Base-by-base conservation (phyloP, 2,329 filamentous ascomycete species). In the Exophiala bonariae region DNA sequence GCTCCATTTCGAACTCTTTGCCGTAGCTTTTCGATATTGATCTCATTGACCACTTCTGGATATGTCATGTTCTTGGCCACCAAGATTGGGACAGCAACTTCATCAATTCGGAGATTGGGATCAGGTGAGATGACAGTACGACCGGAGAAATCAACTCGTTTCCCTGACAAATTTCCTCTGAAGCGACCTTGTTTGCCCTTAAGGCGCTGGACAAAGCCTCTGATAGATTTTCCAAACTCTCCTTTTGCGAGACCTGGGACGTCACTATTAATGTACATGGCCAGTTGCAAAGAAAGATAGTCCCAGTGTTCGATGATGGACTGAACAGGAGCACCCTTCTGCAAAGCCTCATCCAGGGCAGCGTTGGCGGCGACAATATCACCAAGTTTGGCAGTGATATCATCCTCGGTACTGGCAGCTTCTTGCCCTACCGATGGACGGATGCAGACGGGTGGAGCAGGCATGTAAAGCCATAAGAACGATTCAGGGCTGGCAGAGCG, bases 231-330 rank as follows among this genome's bases (percentile, higher is more conserved):
- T 49, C 89, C 88, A 50, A 90, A 86, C 7, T 89, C 88, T 10
- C 85, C 85, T 60, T 95, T 89, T 59, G 91, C 85, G n/a, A 99
- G 78, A 20, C 92, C 92, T 0, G 93, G 93, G 2, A 95, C 85
- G 60, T 96, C 91, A 55, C 91, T 96, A 72, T 99, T 97, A 66
- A 99, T 92, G 66, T 99, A 97, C 78, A 97, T 90, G 51, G 92
- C 93, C 50, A 97, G 87, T 62, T 97, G 91, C 7, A 96, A 79
- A 63, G 97, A 92, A 51, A 99, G 74, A 61, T 92, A 97, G 63
- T 99, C 93, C 93, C 93, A 99, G 60, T 96, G 90, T 65, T 99
- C 93, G 84, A 97, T 95, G 47, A 97, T 87, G 1, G 89, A 95
- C 56, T 87, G 82, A 2, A 99, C 79, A 0, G 89, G 83, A 11